phyloP scores from a whole-genome alignment of 176 grass and related monocot species.

The Ananas comosus region DNA sequence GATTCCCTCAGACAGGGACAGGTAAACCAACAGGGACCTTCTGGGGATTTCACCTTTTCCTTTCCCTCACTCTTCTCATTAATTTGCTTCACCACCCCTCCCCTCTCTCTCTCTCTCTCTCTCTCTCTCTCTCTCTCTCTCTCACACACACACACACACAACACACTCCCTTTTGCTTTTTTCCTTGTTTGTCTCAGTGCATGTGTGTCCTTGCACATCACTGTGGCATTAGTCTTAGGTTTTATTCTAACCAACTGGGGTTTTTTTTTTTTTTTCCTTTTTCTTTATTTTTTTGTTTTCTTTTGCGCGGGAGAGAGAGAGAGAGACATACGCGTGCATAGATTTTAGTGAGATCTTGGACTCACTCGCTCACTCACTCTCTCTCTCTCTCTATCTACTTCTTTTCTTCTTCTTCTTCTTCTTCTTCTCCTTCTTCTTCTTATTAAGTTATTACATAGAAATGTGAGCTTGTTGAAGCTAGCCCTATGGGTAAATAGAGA shows the following conservation, averaged over 20 bases:
- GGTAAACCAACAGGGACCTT: slow-evolving; percentile 13
- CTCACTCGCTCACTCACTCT: too few species aligned
- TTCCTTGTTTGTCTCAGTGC: slow-evolving; percentile 9
- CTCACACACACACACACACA: background rate
- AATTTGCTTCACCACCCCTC: slow-evolving; percentile 1
- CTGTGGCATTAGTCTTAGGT: slow-evolving; percentile 1
- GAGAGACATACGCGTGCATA: too few species aligned
- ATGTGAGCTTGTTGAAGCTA: too few species aligned
- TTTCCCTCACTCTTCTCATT: slow-evolving; percentile 4
- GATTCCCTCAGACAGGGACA: slow-evolving; percentile 61
- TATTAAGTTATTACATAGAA: too few species aligned
- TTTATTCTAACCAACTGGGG: slow-evolving; percentile 1
- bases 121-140: background rate
- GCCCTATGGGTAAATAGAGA: too few species aligned
- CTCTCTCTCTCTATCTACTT: slow-evolving; percentile 7
- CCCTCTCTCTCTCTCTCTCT: background rate
- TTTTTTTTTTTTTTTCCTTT: background rate
- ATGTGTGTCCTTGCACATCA: slow-evolving; percentile 12
- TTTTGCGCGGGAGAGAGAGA: slow-evolving; percentile 1
- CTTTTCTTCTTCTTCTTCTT: slow-evolving; percentile 5
- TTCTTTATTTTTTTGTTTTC: background rate
- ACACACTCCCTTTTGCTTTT: slow-evolving; percentile 10
- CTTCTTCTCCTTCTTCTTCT: too few species aligned
- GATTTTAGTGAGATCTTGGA: too few species aligned
- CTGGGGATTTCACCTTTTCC: slow-evolving; percentile 27